Evolutionary conservation across 495 filamentous ascomycete species (phyloP), one percentile per base, ranked within the genome.

Genomic region (Acidomyces sp.): DNA sequence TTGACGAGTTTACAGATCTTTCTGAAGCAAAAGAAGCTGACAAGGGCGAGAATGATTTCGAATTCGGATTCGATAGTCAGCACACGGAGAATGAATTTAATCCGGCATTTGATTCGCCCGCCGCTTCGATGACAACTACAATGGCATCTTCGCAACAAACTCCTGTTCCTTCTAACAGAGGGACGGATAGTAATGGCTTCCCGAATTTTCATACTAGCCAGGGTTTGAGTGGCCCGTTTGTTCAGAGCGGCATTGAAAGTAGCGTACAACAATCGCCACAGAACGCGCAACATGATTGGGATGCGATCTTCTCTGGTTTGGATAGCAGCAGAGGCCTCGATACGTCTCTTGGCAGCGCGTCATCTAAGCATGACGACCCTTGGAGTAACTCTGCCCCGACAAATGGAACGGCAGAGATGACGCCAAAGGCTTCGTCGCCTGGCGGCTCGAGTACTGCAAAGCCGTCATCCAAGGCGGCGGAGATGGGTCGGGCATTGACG

Each of bases 1-100:
- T 94, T 50, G 92, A 94, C 33, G 85, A 84, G 26, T 97, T 97
- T 54, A 84, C 78, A 42, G 87, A 83, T 41, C 70, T 96, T 10
- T 74, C 80, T 40, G 85, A 95, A 48, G 83, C 83, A 15, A 86
- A 88, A 46, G 90, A 96, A 55, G 82, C 75, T 9, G 84, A 85
- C n/a, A 82, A 82, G 4, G 69, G 74, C 27, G 60, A 51, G 12
- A 62, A 63, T n/a, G 77, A 82, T 48, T 40, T 49, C 28, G 79
- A 85, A 24, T 62, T 64, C 46, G 54, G 56, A 24, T 43, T 61
- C 34, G 41, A 45, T 27, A 57, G 60, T 2, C 55, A 60, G 20
- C 53, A 55, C 13, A n/a, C 19, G 10, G 59, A 62, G 15, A 54
- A 63, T 13, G 85, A 90, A 44, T 93, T 92, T 62, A 79, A 77